These are phyloP conservation scores for Saraca asoca DNA, from an alignment of 331 rosid genomes.

Conservation along the genomic window DNA sequence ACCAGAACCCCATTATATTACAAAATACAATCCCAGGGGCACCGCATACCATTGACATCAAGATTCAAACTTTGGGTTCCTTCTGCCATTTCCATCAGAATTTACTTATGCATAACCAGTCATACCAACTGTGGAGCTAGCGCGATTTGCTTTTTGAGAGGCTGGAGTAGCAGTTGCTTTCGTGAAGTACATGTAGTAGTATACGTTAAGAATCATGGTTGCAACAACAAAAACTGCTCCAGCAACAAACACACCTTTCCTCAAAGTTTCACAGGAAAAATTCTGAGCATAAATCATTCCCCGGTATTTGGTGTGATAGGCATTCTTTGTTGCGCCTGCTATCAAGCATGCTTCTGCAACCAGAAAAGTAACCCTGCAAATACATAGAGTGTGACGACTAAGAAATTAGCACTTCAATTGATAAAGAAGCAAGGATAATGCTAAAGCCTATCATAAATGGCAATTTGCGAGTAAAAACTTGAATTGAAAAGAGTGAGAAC, in stretches of 20 bases:
- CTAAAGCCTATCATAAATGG: background rate
- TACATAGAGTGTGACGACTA: background rate
- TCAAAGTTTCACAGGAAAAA: conserved; percentile 79
- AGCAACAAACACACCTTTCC: conserved; percentile 85
- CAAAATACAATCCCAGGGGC: conserved; percentile 26
- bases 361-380: conserved; percentile 69
- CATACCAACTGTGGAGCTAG: conserved; percentile 83
- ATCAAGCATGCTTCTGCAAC: conserved; percentile 87
- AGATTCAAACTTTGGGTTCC: conserved; percentile 36
- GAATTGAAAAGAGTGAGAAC: background rate
- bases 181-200: conserved; percentile 91
- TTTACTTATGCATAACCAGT: conserved; percentile 66
- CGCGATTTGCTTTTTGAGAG: conserved; percentile 65
- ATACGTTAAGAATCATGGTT: conserved; percentile 82
- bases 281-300: conserved; percentile 72
- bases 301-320: conserved; percentile 90
- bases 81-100: background rate
- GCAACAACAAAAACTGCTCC: conserved; percentile 90
- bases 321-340: conserved; percentile 92
- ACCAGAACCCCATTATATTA: conserved; percentile 17
- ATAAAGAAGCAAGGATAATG: background rate
- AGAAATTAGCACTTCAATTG: no score
- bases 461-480: background rate
- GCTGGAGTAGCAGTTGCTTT: conserved; percentile 65
- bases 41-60: conserved; percentile 13